Evolutionary conservation across 2,329 filamentous ascomycete species (phyloP), one percentile per base, ranked within the genome.

Genomic region (Dryadomyces quercivorus): DNA sequence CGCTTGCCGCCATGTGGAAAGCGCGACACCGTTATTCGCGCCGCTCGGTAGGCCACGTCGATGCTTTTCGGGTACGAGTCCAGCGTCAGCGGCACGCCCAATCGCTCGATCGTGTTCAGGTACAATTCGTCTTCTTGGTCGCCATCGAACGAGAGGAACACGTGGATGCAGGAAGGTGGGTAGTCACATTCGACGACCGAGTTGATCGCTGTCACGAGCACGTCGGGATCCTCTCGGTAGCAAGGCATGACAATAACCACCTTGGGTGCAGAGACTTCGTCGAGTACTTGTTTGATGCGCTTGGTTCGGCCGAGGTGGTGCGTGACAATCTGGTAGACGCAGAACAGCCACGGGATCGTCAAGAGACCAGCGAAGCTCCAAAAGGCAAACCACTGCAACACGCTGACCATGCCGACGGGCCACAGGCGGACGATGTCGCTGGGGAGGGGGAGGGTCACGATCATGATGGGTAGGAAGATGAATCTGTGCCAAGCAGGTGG

Each of bases 161-260:
- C 84, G 66, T 97, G 93, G 56, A 96, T 85, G 67, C 92, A 96
- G 1, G 87, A 85, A 5, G 89, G 81, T 1, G 93, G 92, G 60
- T 97, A 97, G 62, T 96, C 92, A 69, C 89, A 94, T 62, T 92
- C 86, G 52, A 95, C 89, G 38, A 97, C 84, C 0, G 92, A 96
- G 69, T 96, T 84, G 61, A 96, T 78, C 5, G 92, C 93, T 49
- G 86, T 86, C 54, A 96, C 75, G 49, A 97, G 76, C 13, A 95
- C 78, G 0, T 88, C 85, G 0, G 89, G 88, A 34, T 90, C 83
- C 65, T 97, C 93, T 64, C 93, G 89, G 72, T 95, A 97, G 64
- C 91, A 94, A 5, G 92, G 93, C 90, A 97, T 96, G 56, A 97
- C 85, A 57, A 97, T 86, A 59, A 96, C 89, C 16, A 95, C 86